Evolutionary conservation across 768 basidiomycete species (phyloP), one percentile per base, ranked within the genome.

Genomic region (Boletus patriciae): DNA sequence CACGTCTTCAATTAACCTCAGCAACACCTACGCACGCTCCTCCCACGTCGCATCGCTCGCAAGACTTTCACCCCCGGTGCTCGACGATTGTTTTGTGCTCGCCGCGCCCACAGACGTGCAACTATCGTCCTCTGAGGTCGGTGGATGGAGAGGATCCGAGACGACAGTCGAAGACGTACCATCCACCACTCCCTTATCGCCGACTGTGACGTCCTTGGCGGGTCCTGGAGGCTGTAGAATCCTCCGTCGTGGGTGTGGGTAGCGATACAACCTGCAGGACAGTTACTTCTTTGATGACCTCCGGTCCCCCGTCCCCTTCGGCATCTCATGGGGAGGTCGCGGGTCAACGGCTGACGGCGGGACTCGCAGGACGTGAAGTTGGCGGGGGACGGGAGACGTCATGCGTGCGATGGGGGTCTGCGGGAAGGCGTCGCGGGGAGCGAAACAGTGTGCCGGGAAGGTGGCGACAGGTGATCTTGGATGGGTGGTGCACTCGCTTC

Each of bases 1-100:
- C n/a, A n/a, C n/a, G n/a, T n/a, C n/a, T n/a, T n/a, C n/a, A n/a
- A n/a, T n/a, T n/a, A n/a, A n/a, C n/a, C 78, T 78, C 18, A n/a
- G 78, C 19, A 94, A 68, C 73, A 92, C 88, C 65, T 86, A 94
- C 21, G 87, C 85, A 50, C 85, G 79, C 67, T 93, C 92, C 70
- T 94, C 92, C 92, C 92, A 93, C 5, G 86, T 89, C 29, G 79
- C 74, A n/a, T n/a, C n/a, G n/a, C n/a, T n/a, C n/a, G n/a, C n/a
- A n/a, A n/a, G n/a, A n/a, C 74, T 72, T 46, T 78, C 76, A 4
- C 59, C 66, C 19, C 72, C 71, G 4, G 47, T 56, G 16, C 46
- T 59, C 25, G 71, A 67, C 1, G 66, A 66, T 1, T 36, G 62
- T 42, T 73, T 73, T 8, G 67, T 67, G 34, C 63, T 61, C 29